Percentiles rank a stretch among this genome's conserved stretches.
phyloP scores from a whole-genome alignment of 768 basidiomycete genomes.

The Mycena kentingensis region DNA sequence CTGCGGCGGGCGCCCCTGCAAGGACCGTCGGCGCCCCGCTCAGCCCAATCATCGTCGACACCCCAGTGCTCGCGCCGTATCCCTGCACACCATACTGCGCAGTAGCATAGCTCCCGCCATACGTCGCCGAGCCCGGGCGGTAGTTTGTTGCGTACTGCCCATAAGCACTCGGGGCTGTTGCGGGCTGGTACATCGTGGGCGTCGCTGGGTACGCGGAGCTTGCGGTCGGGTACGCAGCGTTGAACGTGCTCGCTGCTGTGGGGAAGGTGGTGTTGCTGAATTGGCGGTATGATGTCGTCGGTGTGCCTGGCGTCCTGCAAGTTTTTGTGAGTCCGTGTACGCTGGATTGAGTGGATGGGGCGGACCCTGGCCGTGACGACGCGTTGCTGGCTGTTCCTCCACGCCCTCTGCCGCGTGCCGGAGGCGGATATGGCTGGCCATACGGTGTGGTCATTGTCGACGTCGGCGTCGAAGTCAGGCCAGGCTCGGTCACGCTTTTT shows the following conservation, averaged over 20 bases:
- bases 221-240: background rate
- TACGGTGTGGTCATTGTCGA: background rate
- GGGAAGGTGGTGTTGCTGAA: background rate
- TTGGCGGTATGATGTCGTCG: no score
- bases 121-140: background rate
- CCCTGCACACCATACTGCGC: background rate
- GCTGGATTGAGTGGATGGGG: background rate
- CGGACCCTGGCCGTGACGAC: background rate
- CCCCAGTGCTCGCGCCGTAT: no score
- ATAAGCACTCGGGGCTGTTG: background rate
- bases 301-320: background rate
- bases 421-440: background rate
- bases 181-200: background rate
- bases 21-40: slow-evolving; percentile 18
- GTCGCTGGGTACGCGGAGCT: background rate
- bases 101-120: background rate
- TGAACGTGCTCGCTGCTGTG: background rate
- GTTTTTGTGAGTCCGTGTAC: background rate
- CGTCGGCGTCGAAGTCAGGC: background rate
- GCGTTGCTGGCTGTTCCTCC: background rate
- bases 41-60: no score
- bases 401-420: background rate
- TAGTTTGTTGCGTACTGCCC: slow-evolving; percentile 1
- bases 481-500: background rate
- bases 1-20: slow-evolving; percentile 10